Evolutionary conservation across 805 yeast species (phyloP), one percentile per base, ranked within the genome.

Genomic region (Candida germanica): DNA sequence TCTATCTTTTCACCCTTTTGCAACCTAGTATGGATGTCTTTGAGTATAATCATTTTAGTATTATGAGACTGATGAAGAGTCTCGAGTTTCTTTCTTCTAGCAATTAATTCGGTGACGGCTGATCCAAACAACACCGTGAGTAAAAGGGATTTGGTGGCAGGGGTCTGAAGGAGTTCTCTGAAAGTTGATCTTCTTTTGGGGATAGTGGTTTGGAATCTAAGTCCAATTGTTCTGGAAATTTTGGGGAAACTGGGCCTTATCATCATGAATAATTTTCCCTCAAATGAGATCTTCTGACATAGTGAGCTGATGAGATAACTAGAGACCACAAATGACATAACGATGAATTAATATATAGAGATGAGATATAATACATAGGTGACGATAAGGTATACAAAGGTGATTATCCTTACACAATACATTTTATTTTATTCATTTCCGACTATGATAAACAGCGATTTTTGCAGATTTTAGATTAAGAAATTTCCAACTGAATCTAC

Each of bases 91-190:
- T 68, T 71, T 29, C 71, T 58, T 37, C 59, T 68, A 31, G 68
- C 58, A 61, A 71, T 69, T 27, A 69, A 59, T 39, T 75, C 77
- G 23, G 75, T 61, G 3, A 70, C 75, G 3, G 68, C 67, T 2
- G 78, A 62, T 5, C 72, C 71, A 44, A 68, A 63, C 9, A 66
- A 44, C 12, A 67, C 38, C 4, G 69, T 58, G 27, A 65, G 54
- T 13, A 66, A 39, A 6, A 66, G 49, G 10, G 71, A 56, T 49
- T 69, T 68, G 38, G 64, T 46, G 6, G 64, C 52, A 6, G 71
- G 64, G 0, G 64, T 54, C 23, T 44, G 48, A 20, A 65, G 38
- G n/a, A 64, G 39, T 26, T 56, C 63, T 10, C 59, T 43, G 25
- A 53, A 43, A 4, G 52, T 45, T 5, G 65, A 52, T 21, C 48